Evolutionary conservation across 176 grass and related monocot species (phyloP), one percentile per base, ranked within the genome.

Genomic region (Oryza brachyantha): DNA sequence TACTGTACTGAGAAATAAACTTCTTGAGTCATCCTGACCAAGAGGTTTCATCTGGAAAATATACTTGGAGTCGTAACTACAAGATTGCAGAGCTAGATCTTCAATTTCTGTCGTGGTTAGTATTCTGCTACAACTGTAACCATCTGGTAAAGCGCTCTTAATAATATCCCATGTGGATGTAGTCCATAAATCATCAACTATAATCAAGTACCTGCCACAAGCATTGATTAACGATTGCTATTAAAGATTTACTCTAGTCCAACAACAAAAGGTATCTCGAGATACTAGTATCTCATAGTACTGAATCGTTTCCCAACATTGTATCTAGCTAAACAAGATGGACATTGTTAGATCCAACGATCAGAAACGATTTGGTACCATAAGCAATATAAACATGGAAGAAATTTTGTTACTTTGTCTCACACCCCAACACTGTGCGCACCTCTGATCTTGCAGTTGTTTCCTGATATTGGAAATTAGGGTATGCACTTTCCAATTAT

Each of bases 371-470:
- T n/a, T n/a, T 2, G 31, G 31, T 4, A 32, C 2, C 4, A 32
- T 2, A 2, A 32, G 31, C 31, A 32, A 32, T 32, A 2, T 2
- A 36, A 36, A 36, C 35, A 36, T 36, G 35, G 35, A 36, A 36
- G 4, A 32, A 36, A 36, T 36, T 36, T 5, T 3, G 35, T 36
- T 8, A 52, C 46, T 52, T 8, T 52, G 17, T 52, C 2, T 52
- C 6, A 52, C 17, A 52, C 16, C 16, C 4, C 46, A 61, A 12
- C 4, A 64, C 3, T 28, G 58, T 16, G 35, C 60, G 2, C 26
- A 84, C 83, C 83, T 84, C 74, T 64, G 78, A 41, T 84, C 17
- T 71, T 84, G 40, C 10, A 78, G 41, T 72, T 84, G 83, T 17
- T 22, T 84, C 65, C 17, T 78, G 10, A 84, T 78, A 3, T 25